These are phyloP conservation scores for Magnusiomyces tetraspermus DNA, from an alignment of 1,139 yeast genomes.

Conservation along the genomic window DNA sequence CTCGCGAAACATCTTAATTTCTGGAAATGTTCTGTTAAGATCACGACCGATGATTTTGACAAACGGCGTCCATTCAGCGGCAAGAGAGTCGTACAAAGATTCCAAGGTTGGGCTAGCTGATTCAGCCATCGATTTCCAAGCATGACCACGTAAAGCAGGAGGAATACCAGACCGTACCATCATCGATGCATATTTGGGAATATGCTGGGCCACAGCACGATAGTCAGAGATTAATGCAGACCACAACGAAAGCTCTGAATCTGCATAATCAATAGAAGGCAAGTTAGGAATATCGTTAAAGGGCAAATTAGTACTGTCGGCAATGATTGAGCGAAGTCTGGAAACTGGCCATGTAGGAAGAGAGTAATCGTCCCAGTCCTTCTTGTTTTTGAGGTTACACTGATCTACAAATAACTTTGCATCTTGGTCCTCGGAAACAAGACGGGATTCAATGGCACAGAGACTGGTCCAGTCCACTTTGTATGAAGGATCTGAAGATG, in stretches of 20 bases:
- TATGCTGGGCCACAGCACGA: slow-evolving; percentile 26
- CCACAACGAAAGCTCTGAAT: slow-evolving; percentile 31
- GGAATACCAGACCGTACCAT: slow-evolving; percentile 35
- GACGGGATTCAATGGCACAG: slow-evolving; percentile 8
- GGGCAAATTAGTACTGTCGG: slow-evolving; percentile 10
- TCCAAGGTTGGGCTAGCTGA: slow-evolving; percentile 29
- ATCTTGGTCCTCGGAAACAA: slow-evolving; percentile 10
- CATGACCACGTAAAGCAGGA: slow-evolving; percentile 33
- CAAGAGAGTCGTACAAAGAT: slow-evolving; percentile 36
- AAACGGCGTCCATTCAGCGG: slow-evolving; percentile 38
- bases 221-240: slow-evolving; percentile 31
- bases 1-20: slow-evolving; percentile 42
- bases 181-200: slow-evolving; percentile 27
- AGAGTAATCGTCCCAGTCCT: slow-evolving; percentile 12
- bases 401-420: slow-evolving; percentile 10
- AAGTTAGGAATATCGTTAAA: slow-evolving; percentile 24
- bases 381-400: slow-evolving; percentile 8
- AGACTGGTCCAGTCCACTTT: slow-evolving; percentile 14
- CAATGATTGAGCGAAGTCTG: slow-evolving; percentile 8
- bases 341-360: slow-evolving; percentile 5
- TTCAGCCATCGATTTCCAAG: slow-evolving; percentile 33
- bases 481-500: no score
- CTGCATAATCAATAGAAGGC: slow-evolving; percentile 17
- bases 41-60: slow-evolving; percentile 52
- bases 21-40: slow-evolving; percentile 55